Evolutionary conservation across 2,329 filamentous ascomycete species (phyloP).

Genomic region (Diaporthe caulivora): DNA sequence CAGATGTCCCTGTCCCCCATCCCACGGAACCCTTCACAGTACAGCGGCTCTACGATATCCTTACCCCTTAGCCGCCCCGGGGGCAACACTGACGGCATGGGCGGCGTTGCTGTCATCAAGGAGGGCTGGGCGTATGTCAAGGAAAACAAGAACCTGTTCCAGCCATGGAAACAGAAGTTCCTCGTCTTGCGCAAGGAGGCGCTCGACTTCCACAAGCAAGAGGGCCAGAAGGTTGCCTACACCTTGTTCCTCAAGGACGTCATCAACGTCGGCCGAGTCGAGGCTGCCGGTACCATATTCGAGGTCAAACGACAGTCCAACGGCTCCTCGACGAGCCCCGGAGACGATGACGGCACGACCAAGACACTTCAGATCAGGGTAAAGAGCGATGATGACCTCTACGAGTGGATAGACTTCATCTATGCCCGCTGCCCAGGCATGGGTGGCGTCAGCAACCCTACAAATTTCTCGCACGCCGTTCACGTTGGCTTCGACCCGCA

Average conservation of each 20-base stretch:
- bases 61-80: slow-evolving; percentile 74
- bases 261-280: slow-evolving; percentile 89
- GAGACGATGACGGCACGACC: slow-evolving; percentile 83
- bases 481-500: slow-evolving; percentile 98
- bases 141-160: slow-evolving; percentile 89
- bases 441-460: slow-evolving; percentile 98
- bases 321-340: slow-evolving; percentile 76
- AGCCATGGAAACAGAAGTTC: slow-evolving; percentile 90
- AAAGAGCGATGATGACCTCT: slow-evolving; percentile 95
- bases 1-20: slow-evolving; percentile 82
- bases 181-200: slow-evolving; percentile 92
- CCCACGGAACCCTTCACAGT: slow-evolving; percentile 71
- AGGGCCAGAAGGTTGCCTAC: slow-evolving; percentile 88
- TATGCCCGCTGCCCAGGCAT: slow-evolving; percentile 97
- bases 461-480: slow-evolving; percentile 96
- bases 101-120: slow-evolving; percentile 81
- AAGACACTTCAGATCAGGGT: slow-evolving; percentile 92
- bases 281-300: slow-evolving; percentile 91
- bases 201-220: slow-evolving; percentile 93
- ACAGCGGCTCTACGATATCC: slow-evolving; percentile 79
- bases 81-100: slow-evolving; percentile 65
- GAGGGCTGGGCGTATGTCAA: slow-evolving; percentile 89
- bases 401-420: slow-evolving; percentile 99
- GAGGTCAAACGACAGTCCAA: slow-evolving; percentile 86
- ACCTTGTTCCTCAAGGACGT: slow-evolving; percentile 89